Percentiles rank a stretch among this genome's conserved stretches.
Conservation (phyloP, 192 early-diverging fungal species). For the Umbelopsis sp. region DNA sequence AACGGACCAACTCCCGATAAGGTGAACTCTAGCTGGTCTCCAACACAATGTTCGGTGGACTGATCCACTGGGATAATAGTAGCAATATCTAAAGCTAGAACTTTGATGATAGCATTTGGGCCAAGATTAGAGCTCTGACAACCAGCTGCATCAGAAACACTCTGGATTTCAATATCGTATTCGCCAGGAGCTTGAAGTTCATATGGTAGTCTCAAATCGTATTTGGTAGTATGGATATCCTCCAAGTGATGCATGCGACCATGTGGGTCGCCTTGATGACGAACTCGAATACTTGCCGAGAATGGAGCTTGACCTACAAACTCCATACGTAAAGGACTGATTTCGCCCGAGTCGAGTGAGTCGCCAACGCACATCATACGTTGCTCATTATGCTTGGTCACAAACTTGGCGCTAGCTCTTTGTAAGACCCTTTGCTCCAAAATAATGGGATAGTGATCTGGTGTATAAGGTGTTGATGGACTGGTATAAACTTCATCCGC, state of each 20-base stretch:
- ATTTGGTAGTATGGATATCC: conserved; percentile 32
- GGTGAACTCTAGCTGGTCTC: conserved; percentile 38
- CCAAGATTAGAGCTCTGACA: conserved; percentile 27
- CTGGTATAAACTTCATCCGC: conserved; percentile 43
- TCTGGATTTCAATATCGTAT: conserved; percentile 38
- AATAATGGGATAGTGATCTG: conserved; percentile 21
- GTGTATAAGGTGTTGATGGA: conserved; percentile 2
- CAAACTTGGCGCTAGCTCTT: conserved; percentile 38
- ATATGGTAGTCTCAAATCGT: conserved; percentile 23
- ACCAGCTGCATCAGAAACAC: conserved; percentile 41
- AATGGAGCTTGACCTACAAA: conserved; percentile 43
- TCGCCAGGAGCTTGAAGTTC: conserved; percentile 34
- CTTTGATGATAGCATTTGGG: conserved; percentile 5
- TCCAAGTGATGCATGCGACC: conserved; percentile 25
- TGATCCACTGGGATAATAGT: conserved; percentile 32
- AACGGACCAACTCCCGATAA: conserved; percentile 38
- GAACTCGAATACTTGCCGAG: conserved; percentile 32
- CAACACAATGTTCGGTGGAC: conserved; percentile 45
- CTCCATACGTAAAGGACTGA: conserved; percentile 31
- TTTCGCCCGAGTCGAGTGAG: conserved; percentile 24
- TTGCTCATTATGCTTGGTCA: neutral
- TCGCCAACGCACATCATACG: conserved; percentile 43
- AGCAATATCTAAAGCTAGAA: conserved; percentile 37
- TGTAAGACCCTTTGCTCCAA: conserved; percentile 41
- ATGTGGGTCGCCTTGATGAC: conserved; percentile 25